Conservation (phyloP, 352 stramenopile genomes). For the Phytophthora cryptogea region DNA sequence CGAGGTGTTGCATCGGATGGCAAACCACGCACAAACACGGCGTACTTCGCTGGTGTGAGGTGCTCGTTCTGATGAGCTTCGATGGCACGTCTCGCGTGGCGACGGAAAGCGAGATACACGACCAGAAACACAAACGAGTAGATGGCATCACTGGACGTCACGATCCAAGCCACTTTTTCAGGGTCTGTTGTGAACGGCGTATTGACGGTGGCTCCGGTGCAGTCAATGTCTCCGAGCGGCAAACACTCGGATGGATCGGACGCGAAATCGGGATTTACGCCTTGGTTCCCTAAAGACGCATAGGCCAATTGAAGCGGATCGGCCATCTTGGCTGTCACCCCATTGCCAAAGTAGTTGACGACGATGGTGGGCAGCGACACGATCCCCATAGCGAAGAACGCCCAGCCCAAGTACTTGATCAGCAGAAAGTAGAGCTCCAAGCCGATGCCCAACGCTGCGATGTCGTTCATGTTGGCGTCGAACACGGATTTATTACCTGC, state of each 20-base stretch:
- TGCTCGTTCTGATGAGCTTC: conserved; percentile 76
- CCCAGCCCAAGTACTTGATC: conserved; percentile 70
- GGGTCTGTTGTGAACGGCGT: conserved; percentile 73
- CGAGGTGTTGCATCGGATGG: conserved; percentile 61
- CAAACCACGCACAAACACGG: conserved; percentile 75
- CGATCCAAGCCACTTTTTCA: conserved; percentile 68
- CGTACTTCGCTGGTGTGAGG: conserved; percentile 80
- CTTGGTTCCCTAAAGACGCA: conserved; percentile 78
- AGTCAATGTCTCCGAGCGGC: conserved; percentile 68
- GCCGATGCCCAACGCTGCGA: conserved; percentile 78
- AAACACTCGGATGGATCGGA: conserved; percentile 49
- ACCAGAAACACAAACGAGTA: conserved; percentile 77
- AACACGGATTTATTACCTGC: conserved; percentile 68
- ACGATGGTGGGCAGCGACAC: conserved; percentile 65
- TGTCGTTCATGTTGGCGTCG: conserved; percentile 69
- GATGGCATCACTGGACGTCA: conserved; percentile 60
- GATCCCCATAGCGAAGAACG: conserved; percentile 76
- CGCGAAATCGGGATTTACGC: conserved; percentile 62
- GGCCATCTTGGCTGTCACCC: conserved; percentile 63
- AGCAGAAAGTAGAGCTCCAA: conserved; percentile 89
- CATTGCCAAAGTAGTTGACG: conserved; percentile 68
- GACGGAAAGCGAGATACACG: conserved; percentile 64
- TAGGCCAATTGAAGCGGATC: conserved; percentile 78
- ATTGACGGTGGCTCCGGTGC: conserved; percentile 61
- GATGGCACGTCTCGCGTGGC: conserved; percentile 49